Conservation (phyloP, 805 yeast genomes). For the Hanseniaspora osmophila region DNA sequence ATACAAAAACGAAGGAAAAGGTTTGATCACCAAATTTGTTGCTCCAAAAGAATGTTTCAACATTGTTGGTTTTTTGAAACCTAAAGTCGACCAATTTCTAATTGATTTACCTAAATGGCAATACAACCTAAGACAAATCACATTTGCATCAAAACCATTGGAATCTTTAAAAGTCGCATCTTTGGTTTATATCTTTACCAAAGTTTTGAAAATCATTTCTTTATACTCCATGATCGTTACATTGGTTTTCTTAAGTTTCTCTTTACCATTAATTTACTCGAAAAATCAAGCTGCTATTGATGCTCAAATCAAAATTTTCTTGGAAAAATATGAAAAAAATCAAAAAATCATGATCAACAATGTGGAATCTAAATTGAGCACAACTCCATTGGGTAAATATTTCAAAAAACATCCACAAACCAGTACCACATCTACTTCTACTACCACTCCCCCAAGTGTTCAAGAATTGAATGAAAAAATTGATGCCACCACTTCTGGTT, state of each 20-base stretch:
- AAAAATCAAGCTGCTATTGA: constrained; percentile 58
- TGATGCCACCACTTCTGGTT: constrained; percentile 6
- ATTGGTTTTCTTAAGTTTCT: constrained; percentile 47
- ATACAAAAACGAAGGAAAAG: constrained; percentile 34
- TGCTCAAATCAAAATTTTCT: background rate
- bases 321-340: constrained; percentile 32
- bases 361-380: constrained; percentile 48
- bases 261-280: constrained; percentile 62
- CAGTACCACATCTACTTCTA: constrained; percentile 25
- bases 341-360: constrained; percentile 32
- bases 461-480: constrained; percentile 5
- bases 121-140: constrained; percentile 36
- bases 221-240: constrained; percentile 45
- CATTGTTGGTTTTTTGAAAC: constrained; percentile 20
- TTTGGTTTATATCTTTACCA: constrained; percentile 46
- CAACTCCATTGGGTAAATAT: constrained; percentile 21
- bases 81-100: constrained; percentile 18
- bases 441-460: constrained; percentile 45
- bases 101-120: constrained; percentile 36
- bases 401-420: constrained; percentile 44
- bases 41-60: constrained; percentile 35
- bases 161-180: constrained; percentile 62
- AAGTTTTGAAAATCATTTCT: constrained; percentile 63
- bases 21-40: constrained; percentile 57
- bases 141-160: constrained; percentile 59